Evolutionary conservation across 1,139 yeast species (phyloP), one percentile per base, ranked within the genome.

Genomic region (Pichia norvegensis): DNA sequence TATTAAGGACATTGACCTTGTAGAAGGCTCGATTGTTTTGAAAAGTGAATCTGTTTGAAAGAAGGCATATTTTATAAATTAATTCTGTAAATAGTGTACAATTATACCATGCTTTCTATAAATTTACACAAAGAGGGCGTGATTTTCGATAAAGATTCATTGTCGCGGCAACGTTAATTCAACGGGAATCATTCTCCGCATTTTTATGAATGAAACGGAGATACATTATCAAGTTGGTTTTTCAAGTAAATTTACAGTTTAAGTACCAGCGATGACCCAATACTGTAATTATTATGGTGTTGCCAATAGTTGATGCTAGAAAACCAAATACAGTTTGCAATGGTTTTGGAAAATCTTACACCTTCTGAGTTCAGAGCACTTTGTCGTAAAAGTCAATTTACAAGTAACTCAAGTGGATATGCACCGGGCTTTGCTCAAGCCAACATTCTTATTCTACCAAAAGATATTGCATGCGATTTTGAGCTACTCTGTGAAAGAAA

Each of bases 1-100:
- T 21, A 63, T 72, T 16, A 61, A 61, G 17, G 68, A 63, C 41
- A 58, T 72, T 13, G 73, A 70, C 48, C 59, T 69, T 33, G 52
- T 72, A 21, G 72, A 67, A 27, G 71, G 71, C 9, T 48, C 55
- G 6, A 57, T 65, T 33, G 46, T 59, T 31, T 62, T 70, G 33
- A 49, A 38, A 7, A 59, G 63, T 46, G 56, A 52, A 5, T 49
- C 49, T 38, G 50, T 51, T 25, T 56, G 40, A 42, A 16, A 25
- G n/a, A 16, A 5, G 14, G 14, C 31, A 2, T 27, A 13, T 13
- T 14, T 27, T 27, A 25, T 27, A 27, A 2, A 2, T 27, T 14
- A 2, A 27, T 27, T 27, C 31, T 27, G 31, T 27, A 27, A 27
- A 27, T 27, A 27, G 5, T 27, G n/a, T 27, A 14, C 11, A 10